Evolutionary conservation across 1,139 yeast genomes (phyloP).

Genomic region (Dujonia santamariae): DNA sequence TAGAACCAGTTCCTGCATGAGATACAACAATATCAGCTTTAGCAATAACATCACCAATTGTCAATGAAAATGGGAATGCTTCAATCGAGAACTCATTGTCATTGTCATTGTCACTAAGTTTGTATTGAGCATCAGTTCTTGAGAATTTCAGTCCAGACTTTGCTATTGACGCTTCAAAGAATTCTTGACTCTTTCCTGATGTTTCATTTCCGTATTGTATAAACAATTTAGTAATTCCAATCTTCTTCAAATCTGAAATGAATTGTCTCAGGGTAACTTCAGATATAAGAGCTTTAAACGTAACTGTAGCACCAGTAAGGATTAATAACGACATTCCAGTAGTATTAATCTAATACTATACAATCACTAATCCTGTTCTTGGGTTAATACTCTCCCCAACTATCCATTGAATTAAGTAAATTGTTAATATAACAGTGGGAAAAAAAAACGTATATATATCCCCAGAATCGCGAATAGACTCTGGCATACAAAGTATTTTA

Average conservation of each 20-base stretch:
- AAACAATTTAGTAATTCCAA: slow-evolving; percentile 39
- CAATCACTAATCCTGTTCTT: too few species aligned
- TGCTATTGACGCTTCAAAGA: slow-evolving; percentile 17
- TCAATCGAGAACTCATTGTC: slow-evolving; percentile 3
- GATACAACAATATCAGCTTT: slow-evolving; percentile 62
- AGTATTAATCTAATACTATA: too few species aligned
- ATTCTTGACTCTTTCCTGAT: slow-evolving; percentile 23
- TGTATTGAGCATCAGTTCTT: slow-evolving; percentile 5
- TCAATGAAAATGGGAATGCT: slow-evolving; percentile 46
- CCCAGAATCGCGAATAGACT: too few species aligned
- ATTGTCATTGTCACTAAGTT: slow-evolving; percentile 11
- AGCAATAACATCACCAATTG: slow-evolving; percentile 30
- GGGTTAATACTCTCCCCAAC: too few species aligned
- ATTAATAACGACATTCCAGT: slow-evolving; percentile 17
- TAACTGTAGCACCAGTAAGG: slow-evolving; percentile 86
- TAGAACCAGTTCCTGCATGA: slow-evolving; percentile 95
- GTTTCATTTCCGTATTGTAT: slow-evolving; percentile 71
- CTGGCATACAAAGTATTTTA: too few species aligned
- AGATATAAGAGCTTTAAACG: slow-evolving; percentile 57
- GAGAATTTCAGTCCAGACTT: slow-evolving; percentile 1
- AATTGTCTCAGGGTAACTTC: slow-evolving; percentile 35
- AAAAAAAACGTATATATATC: too few species aligned
- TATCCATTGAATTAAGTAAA: too few species aligned
- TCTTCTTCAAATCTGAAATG: slow-evolving; percentile 24
- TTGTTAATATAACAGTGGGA: too few species aligned